phyloP scores from a whole-genome alignment of 139 green algal genomes.

The Limnomonas spitsbergensis region DNA sequence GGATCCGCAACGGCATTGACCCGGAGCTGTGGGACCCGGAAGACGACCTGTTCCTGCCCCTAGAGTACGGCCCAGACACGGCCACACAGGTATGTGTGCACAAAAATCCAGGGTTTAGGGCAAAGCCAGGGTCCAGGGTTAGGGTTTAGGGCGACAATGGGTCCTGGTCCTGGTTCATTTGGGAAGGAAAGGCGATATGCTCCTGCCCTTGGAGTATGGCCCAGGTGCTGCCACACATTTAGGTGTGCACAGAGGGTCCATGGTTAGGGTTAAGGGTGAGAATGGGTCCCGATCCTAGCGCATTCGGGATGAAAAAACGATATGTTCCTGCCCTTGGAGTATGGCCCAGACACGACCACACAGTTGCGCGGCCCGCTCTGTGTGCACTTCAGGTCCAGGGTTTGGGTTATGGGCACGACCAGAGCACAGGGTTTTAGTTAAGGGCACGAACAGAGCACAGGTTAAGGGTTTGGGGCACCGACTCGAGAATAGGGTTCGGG shows the following conservation, averaged over 20 bases:
- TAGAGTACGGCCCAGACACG: constrained; percentile 28
- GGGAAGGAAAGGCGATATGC: constrained; percentile 79
- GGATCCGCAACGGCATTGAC: constrained; percentile 95
- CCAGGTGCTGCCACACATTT: not conserved
- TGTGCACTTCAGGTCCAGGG: too few species aligned
- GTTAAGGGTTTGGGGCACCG: too few species aligned
- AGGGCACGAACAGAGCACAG: too few species aligned
- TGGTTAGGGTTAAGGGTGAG: constrained; percentile 81
- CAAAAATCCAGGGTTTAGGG: too few species aligned
- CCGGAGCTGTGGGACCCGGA: constrained; percentile 93
- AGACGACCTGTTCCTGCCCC: constrained; percentile 71
- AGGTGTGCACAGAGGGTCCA: too few species aligned
- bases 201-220: constrained; percentile 62
- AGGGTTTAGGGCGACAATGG: constrained; percentile 88
- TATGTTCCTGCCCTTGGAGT: constrained; percentile 63
- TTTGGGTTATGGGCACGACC: too few species aligned
- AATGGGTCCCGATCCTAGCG: constrained; percentile 94
- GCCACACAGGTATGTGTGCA: not conserved
- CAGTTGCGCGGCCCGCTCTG: too few species aligned
- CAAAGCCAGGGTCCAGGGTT: too few species aligned
- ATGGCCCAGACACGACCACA: constrained; percentile 10
- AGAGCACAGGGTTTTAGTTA: too few species aligned
- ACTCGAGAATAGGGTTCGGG: too few species aligned
- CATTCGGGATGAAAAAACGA: constrained; percentile 91
- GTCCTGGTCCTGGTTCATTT: constrained; percentile 96